phyloP scores from a whole-genome alignment of 305 asterid species.

The Solanum hybrid region DNA sequence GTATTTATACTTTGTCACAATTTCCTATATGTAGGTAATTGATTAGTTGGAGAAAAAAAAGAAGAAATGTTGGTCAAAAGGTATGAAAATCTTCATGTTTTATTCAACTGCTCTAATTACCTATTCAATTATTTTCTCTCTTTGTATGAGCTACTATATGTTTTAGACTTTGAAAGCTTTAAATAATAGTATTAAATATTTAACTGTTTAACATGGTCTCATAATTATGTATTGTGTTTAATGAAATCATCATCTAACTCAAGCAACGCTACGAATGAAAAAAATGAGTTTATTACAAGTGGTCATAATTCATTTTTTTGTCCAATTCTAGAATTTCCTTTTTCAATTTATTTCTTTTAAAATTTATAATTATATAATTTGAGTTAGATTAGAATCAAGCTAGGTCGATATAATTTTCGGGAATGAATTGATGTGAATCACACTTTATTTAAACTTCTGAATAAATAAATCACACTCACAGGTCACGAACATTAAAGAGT shows the following conservation, averaged over 20 bases:
- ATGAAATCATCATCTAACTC: neutral
- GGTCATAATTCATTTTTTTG: neutral
- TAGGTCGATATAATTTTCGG: neutral
- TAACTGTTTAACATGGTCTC: neutral
- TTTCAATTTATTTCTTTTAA: neutral
- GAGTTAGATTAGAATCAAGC: neutral
- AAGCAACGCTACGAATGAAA: neutral
- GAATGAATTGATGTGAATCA: neutral
- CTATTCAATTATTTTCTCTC: neutral
- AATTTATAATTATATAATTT: neutral
- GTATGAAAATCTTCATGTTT: neutral
- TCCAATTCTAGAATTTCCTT: neutral
- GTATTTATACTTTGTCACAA: neutral
- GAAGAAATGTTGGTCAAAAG: neutral
- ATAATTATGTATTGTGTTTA: neutral
- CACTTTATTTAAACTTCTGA: neutral
- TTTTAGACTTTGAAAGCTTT: neutral
- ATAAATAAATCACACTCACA: neutral
- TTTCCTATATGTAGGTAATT: neutral
- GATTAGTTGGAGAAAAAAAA: neutral
- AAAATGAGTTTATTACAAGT: neutral
- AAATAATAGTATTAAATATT: neutral
- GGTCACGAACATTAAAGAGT: neutral
- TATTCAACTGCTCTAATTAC: neutral
- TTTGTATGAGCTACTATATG: neutral